These are phyloP conservation scores for Vigna trinervia DNA, from an alignment of 306 rosid genomes.

Conservation along the genomic window DNA sequence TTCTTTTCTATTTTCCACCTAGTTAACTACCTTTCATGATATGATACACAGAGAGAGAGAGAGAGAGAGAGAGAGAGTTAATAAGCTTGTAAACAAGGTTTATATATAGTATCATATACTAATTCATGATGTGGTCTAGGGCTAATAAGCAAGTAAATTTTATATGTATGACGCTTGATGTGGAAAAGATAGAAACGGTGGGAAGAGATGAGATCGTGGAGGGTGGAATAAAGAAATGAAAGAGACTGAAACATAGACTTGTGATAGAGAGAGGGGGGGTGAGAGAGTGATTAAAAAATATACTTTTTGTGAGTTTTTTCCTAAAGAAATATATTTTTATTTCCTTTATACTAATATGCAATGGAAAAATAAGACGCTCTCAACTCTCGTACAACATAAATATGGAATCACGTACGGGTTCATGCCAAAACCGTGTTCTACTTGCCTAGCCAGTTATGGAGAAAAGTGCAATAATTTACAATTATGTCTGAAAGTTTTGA, in stretches of 20 bases:
- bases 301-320: constrained; percentile 6
- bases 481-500: constrained; percentile 25
- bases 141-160: constrained; percentile 8
- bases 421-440: constrained; percentile 17
- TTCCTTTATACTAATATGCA: neutral
- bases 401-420: constrained; percentile 36
- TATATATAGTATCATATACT: neutral
- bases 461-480: neutral
- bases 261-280: constrained; percentile 2
- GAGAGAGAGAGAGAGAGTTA: neutral
- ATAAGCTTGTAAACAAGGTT: neutral
- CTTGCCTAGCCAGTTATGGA: constrained; percentile 29
- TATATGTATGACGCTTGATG: neutral
- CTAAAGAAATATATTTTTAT: constrained; percentile 10
- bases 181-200: constrained; percentile 5
- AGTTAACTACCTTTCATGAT: neutral
- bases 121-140: neutral
- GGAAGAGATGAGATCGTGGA: constrained; percentile 6
- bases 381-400: constrained; percentile 21
- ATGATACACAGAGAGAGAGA: neutral
- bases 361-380: constrained; percentile 1
- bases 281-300: neutral
- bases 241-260: constrained; percentile 26
- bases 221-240: constrained; percentile 29
- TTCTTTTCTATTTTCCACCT: constrained; percentile 12